These are phyloP conservation scores for Chloromonas sp. DNA, from an alignment of 163 green algal species.

Conservation along the genomic window DNA sequence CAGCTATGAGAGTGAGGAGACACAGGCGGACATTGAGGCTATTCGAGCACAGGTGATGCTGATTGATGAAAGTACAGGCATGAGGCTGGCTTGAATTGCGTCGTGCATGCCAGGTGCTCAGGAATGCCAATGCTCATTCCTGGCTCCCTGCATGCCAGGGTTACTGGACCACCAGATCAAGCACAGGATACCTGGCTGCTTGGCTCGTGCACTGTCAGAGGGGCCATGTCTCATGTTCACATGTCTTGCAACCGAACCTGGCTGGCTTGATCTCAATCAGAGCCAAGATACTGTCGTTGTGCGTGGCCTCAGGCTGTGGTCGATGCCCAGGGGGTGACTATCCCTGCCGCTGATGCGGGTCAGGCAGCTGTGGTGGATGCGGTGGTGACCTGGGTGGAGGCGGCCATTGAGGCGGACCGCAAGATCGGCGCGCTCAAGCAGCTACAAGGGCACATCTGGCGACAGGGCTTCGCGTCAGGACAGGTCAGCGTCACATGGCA, in stretches of 20 bases:
- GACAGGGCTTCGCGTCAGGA: constrained; percentile 65
- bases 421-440: constrained; percentile 64
- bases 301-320: constrained; percentile 9
- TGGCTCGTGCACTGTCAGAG: too few species aligned
- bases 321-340: constrained; percentile 13
- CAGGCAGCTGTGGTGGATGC: constrained; percentile 56
- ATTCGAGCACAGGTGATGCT: constrained; percentile 17
- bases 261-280: background rate
- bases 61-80: too few species aligned
- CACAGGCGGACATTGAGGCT: constrained; percentile 25
- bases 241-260: background rate
- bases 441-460: constrained; percentile 89
- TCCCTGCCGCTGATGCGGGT: constrained; percentile 20
- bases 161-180: too few species aligned
- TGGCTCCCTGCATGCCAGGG: too few species aligned
- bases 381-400: constrained; percentile 51
- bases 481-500: constrained; percentile 24
- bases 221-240: too few species aligned
- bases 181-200: too few species aligned
- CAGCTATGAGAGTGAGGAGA: constrained; percentile 41
- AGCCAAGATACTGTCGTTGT: background rate
- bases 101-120: too few species aligned
- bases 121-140: too few species aligned
- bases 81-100: too few species aligned
- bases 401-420: constrained; percentile 71